Conservation (phyloP, 2,329 filamentous ascomycete genomes). For the Cytospora mali region DNA sequence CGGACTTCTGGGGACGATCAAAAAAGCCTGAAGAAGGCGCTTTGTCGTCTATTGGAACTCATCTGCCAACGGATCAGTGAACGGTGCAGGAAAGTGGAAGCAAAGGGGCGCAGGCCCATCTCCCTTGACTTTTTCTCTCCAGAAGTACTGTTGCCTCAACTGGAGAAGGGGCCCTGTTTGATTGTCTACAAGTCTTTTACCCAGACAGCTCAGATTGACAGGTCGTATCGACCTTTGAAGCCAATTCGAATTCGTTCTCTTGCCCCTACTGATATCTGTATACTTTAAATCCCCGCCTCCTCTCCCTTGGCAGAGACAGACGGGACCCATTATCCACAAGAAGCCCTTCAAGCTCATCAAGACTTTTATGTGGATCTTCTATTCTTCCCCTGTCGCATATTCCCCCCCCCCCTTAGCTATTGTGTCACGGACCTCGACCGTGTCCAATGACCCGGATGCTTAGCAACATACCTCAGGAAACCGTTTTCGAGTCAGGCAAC, state of each 20-base stretch:
- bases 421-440: background rate
- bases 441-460: background rate
- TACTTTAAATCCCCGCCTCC: background rate
- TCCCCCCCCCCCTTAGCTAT: background rate
- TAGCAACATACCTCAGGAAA: background rate
- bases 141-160: constrained; percentile 2
- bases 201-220: background rate
- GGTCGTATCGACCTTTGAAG: background rate
- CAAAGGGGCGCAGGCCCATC: constrained; percentile 13
- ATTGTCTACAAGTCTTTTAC: background rate
- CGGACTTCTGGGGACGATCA: constrained; percentile 12
- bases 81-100: constrained; percentile 19
- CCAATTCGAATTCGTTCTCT: background rate
- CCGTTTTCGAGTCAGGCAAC: background rate
- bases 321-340: background rate
- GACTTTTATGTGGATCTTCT: background rate
- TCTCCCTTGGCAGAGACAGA: background rate
- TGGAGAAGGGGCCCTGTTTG: background rate
- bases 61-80: constrained; percentile 7
- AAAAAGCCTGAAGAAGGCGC: constrained; percentile 14
- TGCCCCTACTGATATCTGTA: background rate
- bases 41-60: constrained; percentile 15
- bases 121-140: constrained; percentile 9
- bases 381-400: too few relatives aligned
- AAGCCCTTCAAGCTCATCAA: background rate